Base-by-base conservation (phyloP, 352 stramenopile genomes). In the Globisporangium takayamanum region DNA sequence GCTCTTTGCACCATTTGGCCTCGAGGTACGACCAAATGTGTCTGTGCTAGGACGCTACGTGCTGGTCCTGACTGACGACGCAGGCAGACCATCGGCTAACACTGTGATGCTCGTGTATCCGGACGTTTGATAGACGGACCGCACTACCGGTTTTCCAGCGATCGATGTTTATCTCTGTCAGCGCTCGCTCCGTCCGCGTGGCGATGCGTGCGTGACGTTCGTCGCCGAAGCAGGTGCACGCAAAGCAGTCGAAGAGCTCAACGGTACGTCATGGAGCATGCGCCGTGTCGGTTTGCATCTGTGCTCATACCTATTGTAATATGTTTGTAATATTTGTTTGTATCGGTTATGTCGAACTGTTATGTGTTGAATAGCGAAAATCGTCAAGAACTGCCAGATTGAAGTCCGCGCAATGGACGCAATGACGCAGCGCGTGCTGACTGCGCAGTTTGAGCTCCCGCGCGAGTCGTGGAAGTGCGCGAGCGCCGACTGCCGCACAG, bases 301-400 rank as follows among this genome's bases (percentile, higher is more conserved):
- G 14, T 57, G 22, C 58, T 30, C 26, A 22, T 55, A 33, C 33
- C 28, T 53, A n/a, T 39, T 63, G 36, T 41, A 22, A 14, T 44
- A 44, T 44, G 15, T 47, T 20, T 26, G 15, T 15, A 42, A 59
- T 12, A 50, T 10, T n/a, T 53, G 18, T 6, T 4, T 41, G 6
- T 28, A 33, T 55, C 49, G 47, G 5, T 11, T 57, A 20, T 57
- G 1, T 36, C 33, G 28, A 22, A 22, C 25, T 52, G 14, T 50
- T 55, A 26, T 58, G 18, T 45, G 3, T 18, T 57, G 16, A 16
- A 37, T 25, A 86, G 76, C 59, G 16, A 84, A 84, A 73, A 80
- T 80, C 37, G 63, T 84, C 28, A 80, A 78, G 60, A 86, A 82
- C 56, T 81, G 74, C 53, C 67, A 79, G 59, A 78, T 86, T 48